Evolutionary conservation across 75 land plant genomes (phyloP).

Genomic region (Pinus taeda): DNA sequence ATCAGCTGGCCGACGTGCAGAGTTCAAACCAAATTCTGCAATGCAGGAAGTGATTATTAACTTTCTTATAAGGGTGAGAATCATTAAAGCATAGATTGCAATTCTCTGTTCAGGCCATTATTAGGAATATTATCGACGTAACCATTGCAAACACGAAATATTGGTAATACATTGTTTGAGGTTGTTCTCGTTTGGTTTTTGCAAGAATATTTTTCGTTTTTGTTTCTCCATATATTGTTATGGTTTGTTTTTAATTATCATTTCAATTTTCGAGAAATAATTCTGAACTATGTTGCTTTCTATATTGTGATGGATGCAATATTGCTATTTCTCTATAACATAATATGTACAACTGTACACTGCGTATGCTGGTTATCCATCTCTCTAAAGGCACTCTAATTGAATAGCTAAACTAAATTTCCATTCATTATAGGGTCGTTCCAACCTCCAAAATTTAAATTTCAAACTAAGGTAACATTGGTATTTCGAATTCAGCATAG

Average conservation of each 20-base stretch:
- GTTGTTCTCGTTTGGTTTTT: not conserved
- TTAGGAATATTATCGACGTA: too few relatives aligned
- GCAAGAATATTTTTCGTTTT: too few relatives aligned
- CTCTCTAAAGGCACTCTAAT: not conserved
- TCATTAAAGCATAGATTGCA: not conserved
- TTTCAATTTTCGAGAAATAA: not conserved
- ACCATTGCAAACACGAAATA: too few relatives aligned
- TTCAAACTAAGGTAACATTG: too few relatives aligned
- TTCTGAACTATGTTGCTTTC: not conserved
- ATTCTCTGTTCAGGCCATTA: too few relatives aligned
- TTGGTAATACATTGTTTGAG: too few relatives aligned
- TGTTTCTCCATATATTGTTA: not conserved
- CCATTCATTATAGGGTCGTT: too few relatives aligned
- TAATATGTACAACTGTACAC: not conserved
- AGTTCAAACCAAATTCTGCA: slow-evolving; percentile 97
- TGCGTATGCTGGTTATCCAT: not conserved
- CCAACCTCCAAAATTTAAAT: too few relatives aligned
- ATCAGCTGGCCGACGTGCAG: slow-evolving; percentile 83
- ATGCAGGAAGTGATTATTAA: slow-evolving; percentile 99
- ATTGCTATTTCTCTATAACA: not conserved
- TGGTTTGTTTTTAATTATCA: not conserved
- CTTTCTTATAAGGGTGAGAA: slow-evolving; percentile 86
- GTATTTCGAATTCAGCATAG: too few relatives aligned
- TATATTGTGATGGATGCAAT: not conserved
- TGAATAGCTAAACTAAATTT: too few relatives aligned